Evolutionary conservation across 1,139 yeast species (phyloP).

Genomic region (Kluyveromyces marxianus): DNA sequence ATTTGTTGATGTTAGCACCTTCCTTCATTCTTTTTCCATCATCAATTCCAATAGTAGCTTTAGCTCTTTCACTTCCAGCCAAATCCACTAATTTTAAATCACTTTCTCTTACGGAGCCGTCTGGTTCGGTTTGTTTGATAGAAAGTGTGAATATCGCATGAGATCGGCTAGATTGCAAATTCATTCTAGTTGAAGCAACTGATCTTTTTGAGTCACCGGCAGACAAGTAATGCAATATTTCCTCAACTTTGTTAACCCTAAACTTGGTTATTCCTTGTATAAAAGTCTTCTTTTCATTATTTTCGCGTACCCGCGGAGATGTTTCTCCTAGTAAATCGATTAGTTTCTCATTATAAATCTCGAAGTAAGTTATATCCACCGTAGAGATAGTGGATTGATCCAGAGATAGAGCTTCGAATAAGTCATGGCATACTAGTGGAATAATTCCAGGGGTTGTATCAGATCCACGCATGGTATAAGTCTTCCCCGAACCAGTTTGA

Average conservation of each 20-base stretch:
- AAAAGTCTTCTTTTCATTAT: conserved; percentile 11
- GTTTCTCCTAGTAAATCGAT: conserved; percentile 47
- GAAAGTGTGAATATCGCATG: conserved; percentile 61
- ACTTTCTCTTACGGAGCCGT: conserved; percentile 48
- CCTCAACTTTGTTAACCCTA: conserved; percentile 8
- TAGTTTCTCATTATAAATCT: conserved; percentile 73
- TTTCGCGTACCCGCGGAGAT: conserved; percentile 11
- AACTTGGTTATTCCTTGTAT: conserved; percentile 11
- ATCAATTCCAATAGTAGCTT: conserved; percentile 47
- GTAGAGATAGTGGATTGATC: conserved; percentile 5
- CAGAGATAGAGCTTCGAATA: conserved; percentile 10
- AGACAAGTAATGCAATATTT: conserved; percentile 33
- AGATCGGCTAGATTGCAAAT: conserved; percentile 62
- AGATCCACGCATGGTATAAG: conserved; percentile 70
- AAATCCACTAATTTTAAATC: conserved; percentile 56
- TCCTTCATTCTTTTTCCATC: conserved; percentile 74
- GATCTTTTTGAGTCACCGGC: conserved; percentile 49
- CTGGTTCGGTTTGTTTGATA: conserved; percentile 42
- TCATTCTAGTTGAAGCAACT: conserved; percentile 70
- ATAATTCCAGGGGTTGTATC: conserved; percentile 56
- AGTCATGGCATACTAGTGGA: conserved; percentile 32
- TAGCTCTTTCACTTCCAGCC: conserved; percentile 77
- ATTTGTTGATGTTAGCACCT: conserved; percentile 78
- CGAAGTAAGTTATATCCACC: conserved; percentile 34
- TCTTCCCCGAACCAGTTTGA: conserved; percentile 91